These are phyloP conservation scores for Xerocomellus chrysenteron DNA, from an alignment of 768 basidiomycete species.

Conservation along the genomic window DNA sequence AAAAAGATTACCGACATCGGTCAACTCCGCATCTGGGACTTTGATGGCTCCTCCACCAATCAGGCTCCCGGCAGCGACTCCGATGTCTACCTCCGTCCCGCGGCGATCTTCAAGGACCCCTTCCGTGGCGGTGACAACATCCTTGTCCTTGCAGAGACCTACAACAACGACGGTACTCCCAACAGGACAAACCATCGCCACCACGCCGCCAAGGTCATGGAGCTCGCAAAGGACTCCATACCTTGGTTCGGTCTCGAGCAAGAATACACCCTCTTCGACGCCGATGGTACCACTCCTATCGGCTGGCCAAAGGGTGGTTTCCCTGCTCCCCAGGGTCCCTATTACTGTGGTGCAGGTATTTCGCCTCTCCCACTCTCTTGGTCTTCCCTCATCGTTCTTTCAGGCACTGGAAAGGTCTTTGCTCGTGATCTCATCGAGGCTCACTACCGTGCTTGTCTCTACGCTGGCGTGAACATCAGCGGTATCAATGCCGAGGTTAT, in stretches of 20 bases:
- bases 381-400: conserved; percentile 9
- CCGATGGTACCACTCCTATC: conserved; percentile 76
- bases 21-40: conserved; percentile 97
- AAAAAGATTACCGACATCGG: conserved; percentile 85
- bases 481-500: conserved; percentile 99
- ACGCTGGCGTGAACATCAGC: conserved; percentile 94
- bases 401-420: conserved; percentile 95
- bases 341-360: conserved; percentile 97
- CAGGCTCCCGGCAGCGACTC: conserved; percentile 96
- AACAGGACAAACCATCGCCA: conserved; percentile 97
- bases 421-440: conserved; percentile 99
- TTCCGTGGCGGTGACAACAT: conserved; percentile 99
- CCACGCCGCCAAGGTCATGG: conserved; percentile 93
- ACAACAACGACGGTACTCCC: conserved; percentile 98
- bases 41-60: conserved; percentile 96
- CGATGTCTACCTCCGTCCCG: conserved; percentile 97
- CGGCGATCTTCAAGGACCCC: conserved; percentile 96
- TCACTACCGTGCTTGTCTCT: conserved; percentile 96
- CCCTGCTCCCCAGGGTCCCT: conserved; percentile 98
- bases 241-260: conserved; percentile 99
- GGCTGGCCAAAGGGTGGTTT: conserved; percentile 99
- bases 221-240: conserved; percentile 70
- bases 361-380: background rate
- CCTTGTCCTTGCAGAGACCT: conserved; percentile 93
- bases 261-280: conserved; percentile 97